Evolutionary conservation across 2,329 filamentous ascomycete species (phyloP), one percentile per base, ranked within the genome.

Genomic region (Anthostomella pinea): DNA sequence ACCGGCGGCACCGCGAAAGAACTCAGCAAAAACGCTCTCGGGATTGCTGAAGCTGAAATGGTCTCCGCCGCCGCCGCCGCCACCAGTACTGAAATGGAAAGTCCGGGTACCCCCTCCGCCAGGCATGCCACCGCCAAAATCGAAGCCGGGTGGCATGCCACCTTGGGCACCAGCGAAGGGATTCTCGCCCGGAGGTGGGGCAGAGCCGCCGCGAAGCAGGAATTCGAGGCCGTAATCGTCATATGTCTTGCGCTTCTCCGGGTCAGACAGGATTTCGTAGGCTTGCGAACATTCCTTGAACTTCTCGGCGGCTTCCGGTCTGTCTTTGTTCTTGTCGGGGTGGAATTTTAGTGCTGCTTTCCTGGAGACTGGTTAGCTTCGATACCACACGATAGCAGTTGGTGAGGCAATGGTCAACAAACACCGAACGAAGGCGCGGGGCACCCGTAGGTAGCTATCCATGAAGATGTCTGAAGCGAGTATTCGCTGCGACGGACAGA

Each of bases 281-380:
- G 93, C 93, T 69, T 97, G 90, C 1, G 89, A 95, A 48, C 89
- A 86, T 64, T 97, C 93, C 69, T 98, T 98, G 75, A 98, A 98
- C 67, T 91, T 96, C 62, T 97, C 93, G 43, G 80, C 73, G 7
- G 91, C 87, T 34, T 80, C 69, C 19, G 89, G 81, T 54, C 91
- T 89, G 67, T 95, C 83, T 65, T 90, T 90, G 75, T 97, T 98
- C 75, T 97, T 98, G 73, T 98, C 93, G 6, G 93, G 93, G 60
- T 98, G 93, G 68, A 81, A 90, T 69, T 90, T 94, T 61, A 97
- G 68, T 36, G 91, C 91, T 38, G 83, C 77, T 74, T 95, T 95
- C 46, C 85, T 88, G 62, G 46, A 38, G 37, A 22, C 29, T 56
- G 47, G 63, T 73, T 56, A 72, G 68, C 48, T 21, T 29, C 23